These are phyloP conservation scores for Centrapalus pauciflorus DNA, from an alignment of 129 eudicot genomes.

Conservation along the genomic window DNA sequence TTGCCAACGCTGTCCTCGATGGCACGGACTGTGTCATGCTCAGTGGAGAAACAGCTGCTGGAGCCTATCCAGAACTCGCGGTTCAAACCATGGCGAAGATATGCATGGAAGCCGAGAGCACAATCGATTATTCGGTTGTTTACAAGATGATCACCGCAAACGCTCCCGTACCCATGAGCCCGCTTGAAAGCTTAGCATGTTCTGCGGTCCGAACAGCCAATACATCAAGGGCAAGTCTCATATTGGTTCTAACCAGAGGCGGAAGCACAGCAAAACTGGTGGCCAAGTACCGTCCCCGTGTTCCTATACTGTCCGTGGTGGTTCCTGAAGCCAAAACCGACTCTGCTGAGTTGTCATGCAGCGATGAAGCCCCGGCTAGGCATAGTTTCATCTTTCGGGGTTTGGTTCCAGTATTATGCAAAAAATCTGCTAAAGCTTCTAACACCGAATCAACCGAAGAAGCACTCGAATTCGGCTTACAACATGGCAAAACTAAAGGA, in stretches of 20 bases:
- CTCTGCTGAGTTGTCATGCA: constrained; percentile 10
- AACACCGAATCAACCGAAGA: constrained; percentile 26
- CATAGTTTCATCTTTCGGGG: constrained; percentile 28
- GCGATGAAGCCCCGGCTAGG: constrained; percentile 27
- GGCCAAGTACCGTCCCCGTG: constrained; percentile 31
- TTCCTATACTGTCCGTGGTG: constrained; percentile 31
- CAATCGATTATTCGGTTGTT: constrained; percentile 18
- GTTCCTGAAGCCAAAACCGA: constrained; percentile 28
- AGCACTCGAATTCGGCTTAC: constrained; percentile 27
- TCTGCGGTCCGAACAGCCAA: constrained; percentile 33
- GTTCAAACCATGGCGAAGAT: constrained; percentile 55
- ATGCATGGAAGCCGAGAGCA: constrained; percentile 50
- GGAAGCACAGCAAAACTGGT: constrained; percentile 39
- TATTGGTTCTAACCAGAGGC: constrained; percentile 32
- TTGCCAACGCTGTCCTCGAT: constrained; percentile 54
- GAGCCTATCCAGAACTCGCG: constrained; percentile 53
- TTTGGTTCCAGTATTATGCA: constrained; percentile 26
- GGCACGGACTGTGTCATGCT: constrained; percentile 60
- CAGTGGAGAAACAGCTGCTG: constrained; percentile 57
- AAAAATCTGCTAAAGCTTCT: constrained; percentile 15
- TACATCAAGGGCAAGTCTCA: constrained; percentile 23
- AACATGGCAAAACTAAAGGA: constrained; percentile 30
- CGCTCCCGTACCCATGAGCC: constrained; percentile 36
- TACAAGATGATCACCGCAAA: constrained; percentile 13
- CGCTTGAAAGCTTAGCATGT: constrained; percentile 33